Percentiles rank a stretch among this genome's conserved stretches.
These are phyloP conservation scores for Cichorium intybus DNA, from an alignment of 140 eudicot species.

Conservation along the genomic window DNA sequence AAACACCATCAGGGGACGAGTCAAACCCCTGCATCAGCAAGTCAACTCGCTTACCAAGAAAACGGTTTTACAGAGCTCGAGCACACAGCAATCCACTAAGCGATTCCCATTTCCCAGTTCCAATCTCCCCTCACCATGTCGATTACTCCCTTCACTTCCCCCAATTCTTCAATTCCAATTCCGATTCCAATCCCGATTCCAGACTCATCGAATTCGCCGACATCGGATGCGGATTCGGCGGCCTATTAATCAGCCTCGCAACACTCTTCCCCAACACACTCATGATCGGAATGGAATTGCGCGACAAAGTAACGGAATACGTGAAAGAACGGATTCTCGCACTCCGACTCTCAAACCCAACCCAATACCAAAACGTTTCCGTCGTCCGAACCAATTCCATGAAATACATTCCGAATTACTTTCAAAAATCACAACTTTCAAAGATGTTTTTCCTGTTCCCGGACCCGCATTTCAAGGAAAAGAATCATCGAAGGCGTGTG, in stretches of 20 bases:
- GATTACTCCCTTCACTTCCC: conserved; percentile 79
- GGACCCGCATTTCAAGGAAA: conserved; percentile 93
- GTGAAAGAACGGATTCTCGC: conserved; percentile 85
- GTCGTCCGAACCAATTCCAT: conserved; percentile 92
- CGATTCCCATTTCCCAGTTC: conserved; percentile 95
- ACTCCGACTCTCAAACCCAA: conserved; percentile 60
- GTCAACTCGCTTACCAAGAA: conserved; percentile 79
- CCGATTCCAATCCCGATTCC: conserved; percentile 18
- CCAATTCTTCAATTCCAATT: conserved; percentile 24
- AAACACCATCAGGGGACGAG: conserved; percentile 43
- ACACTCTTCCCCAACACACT: conserved; percentile 74
- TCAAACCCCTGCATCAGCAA: conserved; percentile 61
- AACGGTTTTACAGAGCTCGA: conserved; percentile 90
- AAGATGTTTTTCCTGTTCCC: conserved; percentile 96
- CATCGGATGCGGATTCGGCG: conserved; percentile 94
- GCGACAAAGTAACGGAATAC: conserved; percentile 94
- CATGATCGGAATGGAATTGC: conserved; percentile 93
- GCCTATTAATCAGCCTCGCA: conserved; percentile 74
- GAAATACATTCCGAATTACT: conserved; percentile 94
- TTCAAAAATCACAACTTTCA: conserved; percentile 72
- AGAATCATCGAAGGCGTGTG: conserved; percentile 91
- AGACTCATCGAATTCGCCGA: conserved; percentile 86
- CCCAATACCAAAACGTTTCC: conserved; percentile 74
- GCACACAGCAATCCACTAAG: conserved; percentile 98
- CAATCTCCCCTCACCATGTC: conserved; percentile 64